Evolutionary conservation across 2,329 filamentous ascomycete species (phyloP).

Genomic region (Claviceps arundinis): DNA sequence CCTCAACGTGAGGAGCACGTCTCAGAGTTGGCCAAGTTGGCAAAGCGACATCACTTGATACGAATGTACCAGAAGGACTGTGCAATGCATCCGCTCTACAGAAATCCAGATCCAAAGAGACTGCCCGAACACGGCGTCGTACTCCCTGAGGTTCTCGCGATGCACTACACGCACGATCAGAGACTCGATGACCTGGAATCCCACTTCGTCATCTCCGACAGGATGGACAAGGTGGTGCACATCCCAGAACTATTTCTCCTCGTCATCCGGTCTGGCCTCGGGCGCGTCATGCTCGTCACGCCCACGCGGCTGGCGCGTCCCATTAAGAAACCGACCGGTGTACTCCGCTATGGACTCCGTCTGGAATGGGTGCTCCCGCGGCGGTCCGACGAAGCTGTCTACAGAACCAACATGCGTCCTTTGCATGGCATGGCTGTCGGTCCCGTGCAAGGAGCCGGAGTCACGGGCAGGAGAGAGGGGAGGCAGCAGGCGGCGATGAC

Average conservation of each 20-base stretch:
- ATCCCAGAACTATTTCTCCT: slow-evolving; percentile 61
- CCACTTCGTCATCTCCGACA: slow-evolving; percentile 22
- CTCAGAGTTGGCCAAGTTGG: slow-evolving; percentile 2
- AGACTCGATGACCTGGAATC: slow-evolving; percentile 8
- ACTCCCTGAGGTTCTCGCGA: slow-evolving; percentile 17
- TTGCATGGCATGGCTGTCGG: slow-evolving; percentile 56
- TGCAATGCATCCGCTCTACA: slow-evolving; percentile 28
- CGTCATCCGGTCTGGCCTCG: slow-evolving; percentile 51
- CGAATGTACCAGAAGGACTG: slow-evolving; percentile 36
- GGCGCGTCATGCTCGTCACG: slow-evolving; percentile 52
- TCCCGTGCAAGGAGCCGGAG: slow-evolving; percentile 39
- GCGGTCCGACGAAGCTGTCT: slow-evolving; percentile 29
- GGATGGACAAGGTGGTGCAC: slow-evolving; percentile 45
- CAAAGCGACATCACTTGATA: slow-evolving; percentile 24
- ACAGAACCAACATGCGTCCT: slow-evolving; percentile 32
- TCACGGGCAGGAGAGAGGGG: slow-evolving; percentile 4
- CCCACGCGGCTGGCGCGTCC: slow-evolving; percentile 22
- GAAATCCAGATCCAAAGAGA: slow-evolving; percentile 6
- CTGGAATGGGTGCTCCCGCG: slow-evolving; percentile 40
- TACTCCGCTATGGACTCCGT: slow-evolving; percentile 31
- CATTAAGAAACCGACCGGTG: slow-evolving; percentile 9
- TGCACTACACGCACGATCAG: slow-evolving; percentile 13
- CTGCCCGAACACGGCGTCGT: slow-evolving; percentile 17
- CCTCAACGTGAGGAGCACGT: not conserved
- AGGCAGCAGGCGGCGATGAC: slow-evolving; percentile 11